phyloP scores from a whole-genome alignment of 371 early-diverging fungal species.

The Batrachochytrium dendrobatidis region DNA sequence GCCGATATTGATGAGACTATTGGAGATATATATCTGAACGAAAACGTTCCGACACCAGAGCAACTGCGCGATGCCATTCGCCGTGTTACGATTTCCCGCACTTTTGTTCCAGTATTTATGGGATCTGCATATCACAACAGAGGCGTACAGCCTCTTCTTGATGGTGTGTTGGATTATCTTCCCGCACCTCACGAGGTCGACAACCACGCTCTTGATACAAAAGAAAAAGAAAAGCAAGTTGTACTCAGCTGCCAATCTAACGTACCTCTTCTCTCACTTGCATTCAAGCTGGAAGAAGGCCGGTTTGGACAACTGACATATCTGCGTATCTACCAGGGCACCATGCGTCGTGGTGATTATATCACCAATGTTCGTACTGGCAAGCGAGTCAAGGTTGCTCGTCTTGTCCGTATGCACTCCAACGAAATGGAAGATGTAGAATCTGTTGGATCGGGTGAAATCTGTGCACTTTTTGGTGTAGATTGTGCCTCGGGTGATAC shows the following conservation, averaged over 20 bases:
- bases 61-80: constrained; percentile 66
- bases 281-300: constrained; percentile 94
- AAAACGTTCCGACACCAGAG: constrained; percentile 63
- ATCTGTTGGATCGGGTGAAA: constrained; percentile 90
- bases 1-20: constrained; percentile 83
- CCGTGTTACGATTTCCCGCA: constrained; percentile 58
- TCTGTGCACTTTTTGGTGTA: constrained; percentile 96
- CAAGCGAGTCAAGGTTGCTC: constrained; percentile 90
- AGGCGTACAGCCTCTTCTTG: constrained; percentile 88
- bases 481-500: constrained; percentile 97
- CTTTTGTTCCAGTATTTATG: constrained; percentile 81
- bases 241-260: constrained; percentile 43
- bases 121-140: constrained; percentile 86
- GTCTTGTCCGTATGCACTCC: constrained; percentile 96
- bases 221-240: constrained; percentile 40
- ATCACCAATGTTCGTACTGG: constrained; percentile 85
- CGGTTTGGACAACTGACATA: constrained; percentile 95
- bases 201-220: constrained; percentile 81
- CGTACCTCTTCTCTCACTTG: constrained; percentile 72
- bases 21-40: constrained; percentile 74
- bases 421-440: constrained; percentile 98
- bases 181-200: constrained; percentile 70
- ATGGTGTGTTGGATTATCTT: constrained; percentile 81
- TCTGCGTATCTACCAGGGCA: constrained; percentile 94
- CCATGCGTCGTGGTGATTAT: constrained; percentile 76